These are phyloP conservation scores for Rhododendron ovatum DNA, from an alignment of 148 eudicot genomes.

Conservation along the genomic window DNA sequence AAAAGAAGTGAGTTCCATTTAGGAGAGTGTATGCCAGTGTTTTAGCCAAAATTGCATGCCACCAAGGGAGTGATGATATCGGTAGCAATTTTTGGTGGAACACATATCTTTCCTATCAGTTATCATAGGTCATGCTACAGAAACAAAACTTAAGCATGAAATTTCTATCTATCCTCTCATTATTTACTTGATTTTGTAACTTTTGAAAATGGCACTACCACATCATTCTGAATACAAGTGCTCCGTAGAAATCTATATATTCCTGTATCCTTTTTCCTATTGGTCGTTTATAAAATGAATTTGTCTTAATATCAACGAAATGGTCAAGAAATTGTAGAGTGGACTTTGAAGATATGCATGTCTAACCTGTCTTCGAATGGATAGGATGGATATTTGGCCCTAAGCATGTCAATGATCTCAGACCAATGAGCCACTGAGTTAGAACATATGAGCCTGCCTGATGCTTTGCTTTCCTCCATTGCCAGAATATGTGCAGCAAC, in stretches of 20 bases:
- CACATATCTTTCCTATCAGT: background rate
- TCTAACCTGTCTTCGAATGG: conserved; percentile 64
- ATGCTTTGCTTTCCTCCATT: conserved; percentile 69
- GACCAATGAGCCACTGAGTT: conserved; percentile 84
- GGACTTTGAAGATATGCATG: background rate
- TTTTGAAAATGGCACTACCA: background rate
- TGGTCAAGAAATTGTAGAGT: background rate
- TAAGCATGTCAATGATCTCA: conserved; percentile 72
- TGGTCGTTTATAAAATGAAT: background rate
- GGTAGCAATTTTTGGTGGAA: background rate
- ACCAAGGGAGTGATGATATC: background rate
- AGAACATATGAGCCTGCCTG: conserved; percentile 85
- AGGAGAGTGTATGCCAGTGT: too few species aligned
- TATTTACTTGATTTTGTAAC: background rate
- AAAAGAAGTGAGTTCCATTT: background rate
- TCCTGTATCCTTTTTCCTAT: background rate
- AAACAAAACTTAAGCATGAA: background rate
- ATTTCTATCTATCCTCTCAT: background rate
- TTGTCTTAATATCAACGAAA: background rate
- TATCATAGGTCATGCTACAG: background rate
- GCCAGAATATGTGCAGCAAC: conserved; percentile 73
- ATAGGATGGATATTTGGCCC: conserved; percentile 62
- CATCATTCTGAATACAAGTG: background rate
- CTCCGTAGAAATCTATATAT: background rate
- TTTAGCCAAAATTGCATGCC: background rate